Evolutionary conservation across 2,329 filamentous ascomycete genomes (phyloP).

Genomic region (Epichloe bromicola): DNA sequence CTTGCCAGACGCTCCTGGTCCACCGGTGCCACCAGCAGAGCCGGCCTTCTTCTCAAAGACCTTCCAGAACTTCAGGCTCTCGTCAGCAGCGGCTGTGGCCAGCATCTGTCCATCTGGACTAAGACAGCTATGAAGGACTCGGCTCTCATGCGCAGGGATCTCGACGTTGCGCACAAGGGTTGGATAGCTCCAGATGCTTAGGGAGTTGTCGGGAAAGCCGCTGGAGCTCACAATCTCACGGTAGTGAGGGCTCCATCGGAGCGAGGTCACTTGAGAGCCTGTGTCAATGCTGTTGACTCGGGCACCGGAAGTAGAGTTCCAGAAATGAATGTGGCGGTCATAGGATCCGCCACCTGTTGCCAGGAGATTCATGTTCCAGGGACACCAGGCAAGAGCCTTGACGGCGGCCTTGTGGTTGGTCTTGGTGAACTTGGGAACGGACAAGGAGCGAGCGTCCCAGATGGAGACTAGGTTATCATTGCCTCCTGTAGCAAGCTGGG

Average conservation of each 20-base stretch:
- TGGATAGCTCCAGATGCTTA: conserved; percentile 99
- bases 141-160: conserved; percentile 93
- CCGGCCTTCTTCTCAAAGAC: conserved; percentile 97
- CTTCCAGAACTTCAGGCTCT: conserved; percentile 99
- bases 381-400: conserved; percentile 97
- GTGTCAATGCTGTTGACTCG: conserved; percentile 99
- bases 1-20: conserved; percentile 59
- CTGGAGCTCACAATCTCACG: conserved; percentile 96
- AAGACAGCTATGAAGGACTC: conserved; percentile 90
- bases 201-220: conserved; percentile 96
- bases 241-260: conserved; percentile 94
- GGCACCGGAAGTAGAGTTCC: conserved; percentile 96
- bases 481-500: conserved; percentile 91
- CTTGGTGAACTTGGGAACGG: conserved; percentile 97
- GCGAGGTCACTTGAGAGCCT: conserved; percentile 89
- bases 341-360: conserved; percentile 93
- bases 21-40: conserved; percentile 47
- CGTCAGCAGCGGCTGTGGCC: conserved; percentile 88
- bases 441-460: conserved; percentile 91
- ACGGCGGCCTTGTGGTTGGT: conserved; percentile 98
- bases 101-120: conserved; percentile 98
- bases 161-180: conserved; percentile 94
- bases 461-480: conserved; percentile 99
- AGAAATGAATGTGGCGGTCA: conserved; percentile 98
- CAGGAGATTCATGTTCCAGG: conserved; percentile 94